Evolutionary conservation across 805 yeast genomes (phyloP).

Genomic region (Saccharomyces jurei): DNA sequence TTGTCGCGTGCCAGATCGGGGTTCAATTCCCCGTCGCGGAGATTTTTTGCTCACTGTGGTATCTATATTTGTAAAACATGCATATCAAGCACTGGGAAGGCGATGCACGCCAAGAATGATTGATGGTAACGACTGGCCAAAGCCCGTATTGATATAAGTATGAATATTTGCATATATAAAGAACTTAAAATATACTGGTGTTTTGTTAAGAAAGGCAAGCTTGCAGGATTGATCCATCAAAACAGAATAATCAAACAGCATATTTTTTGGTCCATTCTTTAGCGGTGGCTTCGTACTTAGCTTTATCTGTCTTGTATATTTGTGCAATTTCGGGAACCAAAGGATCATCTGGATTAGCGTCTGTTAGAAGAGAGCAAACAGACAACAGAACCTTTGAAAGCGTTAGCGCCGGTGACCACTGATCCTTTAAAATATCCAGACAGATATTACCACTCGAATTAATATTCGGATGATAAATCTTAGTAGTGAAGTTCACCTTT

Average conservation of each 20-base stretch:
- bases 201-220: too few species aligned
- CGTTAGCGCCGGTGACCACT: conserved; percentile 97
- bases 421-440: conserved; percentile 90
- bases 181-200: neutral
- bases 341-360: conserved; percentile 98
- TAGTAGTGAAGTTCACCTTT: conserved; percentile 81
- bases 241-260: conserved; percentile 53
- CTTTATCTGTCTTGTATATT: conserved; percentile 84
- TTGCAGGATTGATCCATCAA: too few species aligned
- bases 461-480: conserved; percentile 94
- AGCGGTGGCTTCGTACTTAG: conserved; percentile 91
- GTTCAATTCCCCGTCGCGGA: neutral
- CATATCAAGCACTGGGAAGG: too few species aligned
- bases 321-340: conserved; percentile 96
- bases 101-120: neutral
- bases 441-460: conserved; percentile 92
- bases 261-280: conserved; percentile 97
- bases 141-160: neutral
- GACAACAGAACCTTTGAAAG: conserved; percentile 89
- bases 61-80: too few species aligned
- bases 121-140: neutral
- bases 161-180: neutral
- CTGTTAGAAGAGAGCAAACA: conserved; percentile 91
- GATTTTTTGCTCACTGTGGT: neutral
- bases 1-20: neutral